phyloP scores from a whole-genome alignment of 306 rosid species.

The Pterocarpus santalinus region DNA sequence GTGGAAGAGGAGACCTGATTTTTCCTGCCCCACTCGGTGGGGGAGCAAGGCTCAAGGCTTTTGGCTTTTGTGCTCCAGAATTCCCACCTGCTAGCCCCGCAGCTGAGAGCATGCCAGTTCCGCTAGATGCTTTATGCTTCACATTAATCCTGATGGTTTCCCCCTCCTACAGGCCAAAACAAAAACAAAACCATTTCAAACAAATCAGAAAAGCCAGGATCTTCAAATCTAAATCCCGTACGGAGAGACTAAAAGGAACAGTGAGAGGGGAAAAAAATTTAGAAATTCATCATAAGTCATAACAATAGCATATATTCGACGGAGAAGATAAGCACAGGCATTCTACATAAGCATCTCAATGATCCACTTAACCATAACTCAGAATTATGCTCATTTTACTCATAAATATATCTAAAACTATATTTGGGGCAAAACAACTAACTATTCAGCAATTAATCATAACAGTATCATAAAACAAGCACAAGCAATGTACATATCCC shows the following conservation, averaged over 20 bases:
- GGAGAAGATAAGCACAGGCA: background rate
- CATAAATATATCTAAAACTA: background rate
- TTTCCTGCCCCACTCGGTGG: constrained; percentile 82
- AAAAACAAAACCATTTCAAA: constrained; percentile 20
- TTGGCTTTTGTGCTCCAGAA: constrained; percentile 68
- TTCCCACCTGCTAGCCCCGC: constrained; percentile 73
- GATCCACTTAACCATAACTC: background rate
- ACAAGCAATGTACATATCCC: background rate
- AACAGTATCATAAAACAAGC: background rate
- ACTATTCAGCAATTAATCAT: background rate
- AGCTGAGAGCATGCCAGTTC: constrained; percentile 98
- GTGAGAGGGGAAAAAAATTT: background rate
- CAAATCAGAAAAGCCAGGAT: constrained; percentile 23
- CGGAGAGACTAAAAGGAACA: background rate
- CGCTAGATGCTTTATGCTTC: constrained; percentile 80
- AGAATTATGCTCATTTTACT: background rate
- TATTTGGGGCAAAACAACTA: background rate
- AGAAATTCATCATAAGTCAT: too few species aligned
- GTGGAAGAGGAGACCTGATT: constrained; percentile 88
- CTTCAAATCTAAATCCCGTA: background rate
- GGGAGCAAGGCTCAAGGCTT: constrained; percentile 79
- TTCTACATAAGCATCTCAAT: too few species aligned
- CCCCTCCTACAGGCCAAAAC: constrained; percentile 73
- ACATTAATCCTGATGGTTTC: constrained; percentile 97
- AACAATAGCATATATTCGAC: too few species aligned